These are phyloP conservation scores for Pleurotus tuber-regium DNA, from an alignment of 768 basidiomycete species.

Conservation along the genomic window DNA sequence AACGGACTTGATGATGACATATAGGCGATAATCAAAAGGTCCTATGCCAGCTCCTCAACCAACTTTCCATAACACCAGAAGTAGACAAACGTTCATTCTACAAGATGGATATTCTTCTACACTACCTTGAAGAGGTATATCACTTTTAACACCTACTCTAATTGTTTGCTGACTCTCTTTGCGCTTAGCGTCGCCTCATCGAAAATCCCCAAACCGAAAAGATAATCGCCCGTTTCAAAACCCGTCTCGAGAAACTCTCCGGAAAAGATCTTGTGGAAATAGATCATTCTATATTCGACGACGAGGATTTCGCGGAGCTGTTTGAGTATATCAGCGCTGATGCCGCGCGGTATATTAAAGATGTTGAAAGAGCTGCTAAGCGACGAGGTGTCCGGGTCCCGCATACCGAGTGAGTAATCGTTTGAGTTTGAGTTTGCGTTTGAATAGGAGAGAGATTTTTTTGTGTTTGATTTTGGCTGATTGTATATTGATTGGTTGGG, in stretches of 20 bases:
- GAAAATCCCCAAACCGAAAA: slow-evolving; percentile 52
- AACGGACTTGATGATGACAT: not conserved
- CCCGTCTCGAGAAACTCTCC: slow-evolving; percentile 41
- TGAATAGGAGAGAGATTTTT: too few species aligned
- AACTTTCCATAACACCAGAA: slow-evolving; percentile 49
- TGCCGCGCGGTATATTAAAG: slow-evolving; percentile 12
- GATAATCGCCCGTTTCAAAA: slow-evolving; percentile 55
- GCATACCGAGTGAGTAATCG: too few species aligned
- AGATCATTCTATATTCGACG: slow-evolving; percentile 33
- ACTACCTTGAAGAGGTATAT: slow-evolving; percentile 48
- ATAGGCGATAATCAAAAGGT: slow-evolving; percentile 62
- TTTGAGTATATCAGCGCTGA: slow-evolving; percentile 43
- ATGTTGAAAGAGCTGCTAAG: slow-evolving; percentile 8
- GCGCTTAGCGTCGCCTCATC: slow-evolving; percentile 54
- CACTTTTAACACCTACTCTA: slow-evolving; percentile 1
- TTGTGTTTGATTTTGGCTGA: too few species aligned
- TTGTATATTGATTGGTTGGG: too few species aligned
- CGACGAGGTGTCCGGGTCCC: too few species aligned
- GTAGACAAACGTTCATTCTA: slow-evolving; percentile 37
- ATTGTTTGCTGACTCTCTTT: slow-evolving; percentile 1
- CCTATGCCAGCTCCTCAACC: slow-evolving; percentile 59
- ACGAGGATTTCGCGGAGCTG: slow-evolving; percentile 38
- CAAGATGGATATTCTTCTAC: slow-evolving; percentile 45
- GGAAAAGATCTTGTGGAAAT: slow-evolving; percentile 37
- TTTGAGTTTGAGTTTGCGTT: too few species aligned